A percentile compares a stretch with the other conserved stretches of the same genome.
These are phyloP conservation scores for Epithemia pelagica DNA, from an alignment of 108 stramenopile species.

Conservation along the genomic window DNA sequence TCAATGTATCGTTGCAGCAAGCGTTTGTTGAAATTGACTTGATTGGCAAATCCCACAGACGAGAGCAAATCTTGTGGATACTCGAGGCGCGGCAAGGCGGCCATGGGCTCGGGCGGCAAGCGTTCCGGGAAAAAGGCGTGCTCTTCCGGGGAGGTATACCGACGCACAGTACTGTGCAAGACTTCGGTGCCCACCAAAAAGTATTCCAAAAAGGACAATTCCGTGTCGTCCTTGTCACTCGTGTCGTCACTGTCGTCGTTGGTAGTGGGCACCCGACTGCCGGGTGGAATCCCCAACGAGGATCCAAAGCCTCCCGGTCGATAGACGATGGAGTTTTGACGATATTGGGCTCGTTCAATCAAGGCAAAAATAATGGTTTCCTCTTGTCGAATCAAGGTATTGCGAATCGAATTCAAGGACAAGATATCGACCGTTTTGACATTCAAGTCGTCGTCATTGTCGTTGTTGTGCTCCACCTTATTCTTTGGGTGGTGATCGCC, in stretches of 20 bases:
- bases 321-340: constrained; percentile 85
- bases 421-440: constrained; percentile 76
- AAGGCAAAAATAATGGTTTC: constrained; percentile 98
- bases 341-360: constrained; percentile 95
- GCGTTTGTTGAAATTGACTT: constrained; percentile 85
- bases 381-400: constrained; percentile 88
- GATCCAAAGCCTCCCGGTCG: constrained; percentile 50
- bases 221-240: constrained; percentile 11
- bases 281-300: constrained; percentile 46
- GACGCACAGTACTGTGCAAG: constrained; percentile 87
- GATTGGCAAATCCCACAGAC: constrained; percentile 44
- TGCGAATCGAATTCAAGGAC: constrained; percentile 79
- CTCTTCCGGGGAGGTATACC: constrained; percentile 98
- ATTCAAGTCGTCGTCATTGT: not conserved
- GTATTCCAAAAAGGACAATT: constrained; percentile 85
- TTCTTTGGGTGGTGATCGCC: too few species aligned
- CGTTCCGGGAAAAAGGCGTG: constrained; percentile 87
- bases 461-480: too few species aligned
- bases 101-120: constrained; percentile 53
- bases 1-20: constrained; percentile 79
- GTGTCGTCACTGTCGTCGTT: constrained; percentile 3
- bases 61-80: constrained; percentile 74
- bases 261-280: constrained; percentile 4
- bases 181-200: constrained; percentile 93
- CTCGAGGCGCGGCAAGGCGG: constrained; percentile 71